Evolutionary conservation across 768 basidiomycete genomes (phyloP), one percentile per base, ranked within the genome.

Genomic region (Trametes cingulata): DNA sequence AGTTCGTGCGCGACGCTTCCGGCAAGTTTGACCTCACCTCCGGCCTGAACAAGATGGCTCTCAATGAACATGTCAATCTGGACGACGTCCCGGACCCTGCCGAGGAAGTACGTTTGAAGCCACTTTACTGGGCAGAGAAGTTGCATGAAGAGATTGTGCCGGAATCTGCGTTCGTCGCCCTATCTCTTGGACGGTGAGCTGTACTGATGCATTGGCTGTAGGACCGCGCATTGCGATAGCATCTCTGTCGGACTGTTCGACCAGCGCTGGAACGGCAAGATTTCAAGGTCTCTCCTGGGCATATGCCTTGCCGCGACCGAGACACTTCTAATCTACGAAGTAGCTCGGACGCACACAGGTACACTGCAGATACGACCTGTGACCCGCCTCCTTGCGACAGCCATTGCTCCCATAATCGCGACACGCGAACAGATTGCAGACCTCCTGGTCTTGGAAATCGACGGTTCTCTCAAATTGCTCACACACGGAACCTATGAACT

Each of bases 81-180:
- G 70, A 67, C 35, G 61, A 61, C 12, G 61, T 58, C 6, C 56
- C 56, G 5, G 63, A 67, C 22, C 56, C 67, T 14, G 64, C 68
- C 1, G 67, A 67, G 29, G 55, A 61, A 27, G 58, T 40, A 14
- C 61, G 65, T 60, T 87, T 90, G 84, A 84, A 83, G 52, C 82
- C 88, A 1, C 78, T 85, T 0, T 88, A 84, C 67, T 93, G 91
- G 90, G 82, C 87, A 73, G 84, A 91, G 64, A 78, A 74, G 51
- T 63, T 93, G 15, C 71, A 78, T 53, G 76, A 80, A 14, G 78
- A 81, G 53, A 75, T 80, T n/a, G 75, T 85, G 17, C 64, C 77
- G 0, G 69, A 73, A 47, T 67, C 67, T 43, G 81, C 83, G 91
- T 91, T 69, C 75, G 72, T 52, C 25, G 24, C 58, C 37, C 61